Evolutionary conservation across 805 yeast species (phyloP).

Genomic region (Wickerhamiella sorbophila): DNA sequence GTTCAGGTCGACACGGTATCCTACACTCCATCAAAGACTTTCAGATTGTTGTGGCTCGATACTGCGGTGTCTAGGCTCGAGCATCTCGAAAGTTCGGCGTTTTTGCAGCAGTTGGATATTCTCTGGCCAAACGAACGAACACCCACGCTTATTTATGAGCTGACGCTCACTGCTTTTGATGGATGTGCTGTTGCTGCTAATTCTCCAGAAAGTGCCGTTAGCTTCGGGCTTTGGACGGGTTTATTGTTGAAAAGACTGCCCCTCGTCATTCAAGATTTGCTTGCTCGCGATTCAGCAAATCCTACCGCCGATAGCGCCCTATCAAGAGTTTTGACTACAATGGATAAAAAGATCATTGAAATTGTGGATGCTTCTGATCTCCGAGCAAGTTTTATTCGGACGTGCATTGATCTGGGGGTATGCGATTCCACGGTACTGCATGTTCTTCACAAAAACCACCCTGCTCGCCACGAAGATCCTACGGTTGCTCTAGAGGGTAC

Average conservation of each 20-base stretch:
- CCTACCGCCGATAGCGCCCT: slow-evolving; percentile 25
- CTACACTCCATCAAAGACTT: slow-evolving; percentile 7
- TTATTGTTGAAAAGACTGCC: slow-evolving; percentile 37
- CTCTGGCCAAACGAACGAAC: slow-evolving; percentile 19
- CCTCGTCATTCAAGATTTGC: slow-evolving; percentile 27
- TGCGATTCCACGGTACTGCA: slow-evolving; percentile 18
- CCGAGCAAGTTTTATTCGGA: slow-evolving; percentile 11
- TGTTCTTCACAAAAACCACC: slow-evolving; percentile 12
- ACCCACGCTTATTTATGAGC: slow-evolving; percentile 24
- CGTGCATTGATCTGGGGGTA: slow-evolving; percentile 15
- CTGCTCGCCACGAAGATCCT: slow-evolving; percentile 7
- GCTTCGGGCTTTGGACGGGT: slow-evolving; percentile 30
- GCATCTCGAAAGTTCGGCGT: slow-evolving; percentile 7
- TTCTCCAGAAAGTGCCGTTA: slow-evolving; percentile 19
- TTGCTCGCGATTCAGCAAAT: slow-evolving; percentile 22
- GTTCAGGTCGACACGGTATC: neutral
- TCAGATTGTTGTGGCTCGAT: slow-evolving; percentile 18
- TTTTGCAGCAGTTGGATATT: slow-evolving; percentile 12
- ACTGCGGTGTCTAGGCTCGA: slow-evolving; percentile 9
- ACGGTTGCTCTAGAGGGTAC: slow-evolving; percentile 3
- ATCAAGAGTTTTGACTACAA: slow-evolving; percentile 16
- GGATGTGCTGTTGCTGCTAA: slow-evolving; percentile 29
- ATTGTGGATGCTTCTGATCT: slow-evolving; percentile 11
- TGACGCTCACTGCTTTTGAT: slow-evolving; percentile 34
- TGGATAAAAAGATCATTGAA: slow-evolving; percentile 17